Evolutionary conservation across 306 rosid species (phyloP), one percentile per base, ranked within the genome.

Genomic region (Gillenia trifoliata): DNA sequence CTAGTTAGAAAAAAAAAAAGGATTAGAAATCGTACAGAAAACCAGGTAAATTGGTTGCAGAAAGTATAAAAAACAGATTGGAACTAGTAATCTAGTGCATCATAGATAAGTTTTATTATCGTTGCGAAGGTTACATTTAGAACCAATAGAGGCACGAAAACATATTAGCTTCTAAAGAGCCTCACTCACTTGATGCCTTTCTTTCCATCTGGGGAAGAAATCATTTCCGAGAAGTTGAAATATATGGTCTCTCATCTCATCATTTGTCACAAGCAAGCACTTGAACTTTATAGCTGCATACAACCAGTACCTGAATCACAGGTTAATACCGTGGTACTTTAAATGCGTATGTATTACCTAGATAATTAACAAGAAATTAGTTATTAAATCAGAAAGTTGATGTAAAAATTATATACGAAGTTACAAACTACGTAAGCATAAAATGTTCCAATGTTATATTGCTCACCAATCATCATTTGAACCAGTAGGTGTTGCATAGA

Each of bases 171-270:
- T 13, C 60, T 30, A 12, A 64, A 77, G 76, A 73, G 74, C 41
- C 41, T 36, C 3, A 79, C 90, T 86, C 84, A 91, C 98, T 88
- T 91, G 98, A 84, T 93, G 98, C 82, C 98, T 93, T 79, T 93
- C 98, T 85, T 93, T 93, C 98, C 98, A 93, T 88, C 85, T 88
- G 78, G 97, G 97, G 71, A 93, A 93, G 84, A 93, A 91, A 80
- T 93, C 96, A 74, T 89, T 93, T 76, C 98, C 98, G 55, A 93
- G 92, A 79, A 93, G 97, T 78, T 88, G 96, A 84, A 93, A 91
- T 13, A 85, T 76, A 78, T 93, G 98, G 81, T 93, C 98, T 84
- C 98, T 83, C 98, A 93, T 93, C 87, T 93, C 98, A 77, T 93
- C 97, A 28, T 93, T 93, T 28, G 98, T 89, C 87, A 93, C 92